Evolutionary conservation across 805 yeast genomes (phyloP).

Genomic region (Kazachstania africana): DNA sequence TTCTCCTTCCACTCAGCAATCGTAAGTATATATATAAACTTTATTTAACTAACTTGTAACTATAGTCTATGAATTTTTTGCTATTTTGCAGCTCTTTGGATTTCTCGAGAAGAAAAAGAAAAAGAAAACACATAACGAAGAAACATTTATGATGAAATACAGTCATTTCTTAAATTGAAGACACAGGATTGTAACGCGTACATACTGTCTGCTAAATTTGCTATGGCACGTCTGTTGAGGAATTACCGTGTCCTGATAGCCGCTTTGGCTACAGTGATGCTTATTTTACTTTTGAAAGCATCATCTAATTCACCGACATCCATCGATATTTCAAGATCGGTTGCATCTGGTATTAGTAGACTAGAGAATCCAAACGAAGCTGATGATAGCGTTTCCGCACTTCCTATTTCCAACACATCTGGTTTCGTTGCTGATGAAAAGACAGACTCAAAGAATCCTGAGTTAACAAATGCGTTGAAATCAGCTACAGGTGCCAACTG

Average conservation of each 20-base stretch:
- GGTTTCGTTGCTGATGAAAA: slow-evolving; percentile 16
- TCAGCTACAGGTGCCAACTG: background rate
- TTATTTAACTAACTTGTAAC: no score
- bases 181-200: no score
- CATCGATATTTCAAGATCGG: slow-evolving; percentile 10
- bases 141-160: no score
- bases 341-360: slow-evolving; percentile 8
- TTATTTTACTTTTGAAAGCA: slow-evolving; percentile 38
- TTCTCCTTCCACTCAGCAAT: no score
- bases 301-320: slow-evolving; percentile 25
- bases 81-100: no score
- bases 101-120: no score
- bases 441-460: slow-evolving; percentile 12
- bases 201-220: no score
- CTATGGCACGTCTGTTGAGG: slow-evolving; percentile 29
- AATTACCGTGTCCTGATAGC: slow-evolving; percentile 43
- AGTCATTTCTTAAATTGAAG: no score
- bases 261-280: slow-evolving; percentile 37
- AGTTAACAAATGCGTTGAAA: slow-evolving; percentile 18
- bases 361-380: slow-evolving; percentile 11
- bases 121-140: no score
- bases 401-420: slow-evolving; percentile 15
- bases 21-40: no score
- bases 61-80: no score
- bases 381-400: slow-evolving; percentile 4